Percentiles rank a stretch among this genome's conserved stretches.
phyloP scores from a whole-genome alignment of 441 rosid species.

The Macaranga tanarius region DNA sequence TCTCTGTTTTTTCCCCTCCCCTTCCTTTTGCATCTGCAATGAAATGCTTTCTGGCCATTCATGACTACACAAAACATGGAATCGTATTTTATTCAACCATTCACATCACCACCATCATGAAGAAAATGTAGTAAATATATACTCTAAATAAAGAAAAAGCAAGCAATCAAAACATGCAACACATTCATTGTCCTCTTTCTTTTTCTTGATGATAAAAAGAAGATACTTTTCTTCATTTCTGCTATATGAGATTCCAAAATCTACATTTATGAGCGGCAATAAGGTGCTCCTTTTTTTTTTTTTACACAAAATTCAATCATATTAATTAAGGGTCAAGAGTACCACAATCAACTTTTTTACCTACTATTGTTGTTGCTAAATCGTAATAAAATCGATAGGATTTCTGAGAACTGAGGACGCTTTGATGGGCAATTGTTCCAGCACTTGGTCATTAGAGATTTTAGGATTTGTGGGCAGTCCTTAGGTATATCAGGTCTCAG shows the following conservation, averaged over 20 bases:
- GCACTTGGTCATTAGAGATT: constrained; percentile 74
- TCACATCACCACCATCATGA: constrained; percentile 13
- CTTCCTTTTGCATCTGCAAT: neutral
- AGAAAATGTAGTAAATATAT: neutral
- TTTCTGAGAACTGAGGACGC: constrained; percentile 76
- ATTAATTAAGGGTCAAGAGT: constrained; percentile 16
- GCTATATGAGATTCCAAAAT: constrained; percentile 24
- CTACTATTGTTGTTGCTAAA: constrained; percentile 35
- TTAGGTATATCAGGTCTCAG: constrained; percentile 91
- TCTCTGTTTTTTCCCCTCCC: neutral
- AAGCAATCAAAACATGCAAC: constrained; percentile 7
- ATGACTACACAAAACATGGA: constrained; percentile 2
- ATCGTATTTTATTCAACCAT: constrained; percentile 11
- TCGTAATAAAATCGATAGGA: constrained; percentile 50
- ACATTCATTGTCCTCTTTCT: neutral
- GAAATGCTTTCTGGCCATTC: neutral
- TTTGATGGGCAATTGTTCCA: constrained; percentile 79
- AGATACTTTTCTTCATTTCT: constrained; percentile 27
- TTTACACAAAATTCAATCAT: constrained; percentile 14
- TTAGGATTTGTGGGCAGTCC: constrained; percentile 76
- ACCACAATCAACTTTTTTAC: constrained; percentile 36
- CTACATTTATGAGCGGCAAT: constrained; percentile 22
- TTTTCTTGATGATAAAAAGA: neutral
- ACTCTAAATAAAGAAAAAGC: constrained; percentile 1
- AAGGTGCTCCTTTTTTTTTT: constrained; percentile 7